phyloP scores from a whole-genome alignment of 2,329 filamentous ascomycete species.

The Claviceps africana region DNA sequence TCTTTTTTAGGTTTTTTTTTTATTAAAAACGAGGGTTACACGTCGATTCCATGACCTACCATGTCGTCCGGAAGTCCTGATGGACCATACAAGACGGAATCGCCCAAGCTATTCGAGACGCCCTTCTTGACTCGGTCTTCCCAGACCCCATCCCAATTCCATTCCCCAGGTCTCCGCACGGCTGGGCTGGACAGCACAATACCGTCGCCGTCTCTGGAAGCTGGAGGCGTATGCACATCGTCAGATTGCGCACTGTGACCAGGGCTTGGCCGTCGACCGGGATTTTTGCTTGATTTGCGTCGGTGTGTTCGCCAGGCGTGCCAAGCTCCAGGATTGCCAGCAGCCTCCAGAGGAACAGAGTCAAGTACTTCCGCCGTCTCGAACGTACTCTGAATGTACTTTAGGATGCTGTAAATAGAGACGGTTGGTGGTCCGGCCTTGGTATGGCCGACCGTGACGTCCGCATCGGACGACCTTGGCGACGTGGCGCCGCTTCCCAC shows the following conservation, averaged over 20 bases:
- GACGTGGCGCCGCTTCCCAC: slow-evolving; percentile 14
- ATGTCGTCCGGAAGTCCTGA: slow-evolving; percentile 52
- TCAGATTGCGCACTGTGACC: neutral
- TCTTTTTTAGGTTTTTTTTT: too few relatives aligned
- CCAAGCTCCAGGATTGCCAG: slow-evolving; percentile 84
- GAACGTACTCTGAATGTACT: slow-evolving; percentile 74
- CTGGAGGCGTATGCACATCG: neutral
- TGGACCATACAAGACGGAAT: slow-evolving; percentile 63
- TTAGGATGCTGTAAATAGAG: slow-evolving; percentile 54
- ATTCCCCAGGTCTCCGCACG: slow-evolving; percentile 50
- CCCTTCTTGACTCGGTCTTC: slow-evolving; percentile 73
- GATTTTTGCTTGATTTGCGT: slow-evolving; percentile 17
- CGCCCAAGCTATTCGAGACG: slow-evolving; percentile 62
- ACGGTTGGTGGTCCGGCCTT: slow-evolving; percentile 28
- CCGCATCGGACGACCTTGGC: slow-evolving; percentile 16
- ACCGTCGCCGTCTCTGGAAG: neutral
- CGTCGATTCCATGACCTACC: too few relatives aligned
- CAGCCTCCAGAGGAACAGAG: slow-evolving; percentile 62
- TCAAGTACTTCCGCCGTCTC: slow-evolving; percentile 66
- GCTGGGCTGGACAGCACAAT: slow-evolving; percentile 3
- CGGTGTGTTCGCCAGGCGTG: slow-evolving; percentile 78
- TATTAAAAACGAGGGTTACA: too few relatives aligned
- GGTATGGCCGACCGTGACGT: slow-evolving; percentile 23
- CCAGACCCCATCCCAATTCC: slow-evolving; percentile 98
- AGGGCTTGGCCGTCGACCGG: neutral